Evolutionary conservation across 495 filamentous ascomycete genomes (phyloP).

Genomic region (Chaetomidium leptoderma): DNA sequence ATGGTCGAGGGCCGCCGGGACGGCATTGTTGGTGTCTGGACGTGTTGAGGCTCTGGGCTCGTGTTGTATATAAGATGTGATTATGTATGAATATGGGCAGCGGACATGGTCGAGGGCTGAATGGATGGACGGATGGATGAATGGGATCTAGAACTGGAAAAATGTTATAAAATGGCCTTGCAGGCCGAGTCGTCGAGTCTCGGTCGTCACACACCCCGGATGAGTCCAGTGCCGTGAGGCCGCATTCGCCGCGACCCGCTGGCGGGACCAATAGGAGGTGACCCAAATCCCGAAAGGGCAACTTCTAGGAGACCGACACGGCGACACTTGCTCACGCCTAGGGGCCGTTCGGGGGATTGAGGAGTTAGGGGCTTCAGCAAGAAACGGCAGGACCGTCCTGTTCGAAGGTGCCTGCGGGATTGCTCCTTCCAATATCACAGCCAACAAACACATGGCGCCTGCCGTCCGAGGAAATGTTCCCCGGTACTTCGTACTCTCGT

Average conservation of each 20-base stretch:
- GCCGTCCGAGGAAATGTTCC: not conserved
- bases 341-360: too few relatives aligned
- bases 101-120: not conserved
- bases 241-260: not conserved
- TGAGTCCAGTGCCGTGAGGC: not conserved
- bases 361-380: too few relatives aligned
- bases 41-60: constrained; percentile 44
- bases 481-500: too few relatives aligned
- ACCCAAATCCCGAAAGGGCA: constrained; percentile 7
- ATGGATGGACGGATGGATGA: too few relatives aligned
- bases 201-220: not conserved
- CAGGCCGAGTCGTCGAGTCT: not conserved
- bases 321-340: too few relatives aligned
- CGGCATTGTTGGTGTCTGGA: constrained; percentile 88
- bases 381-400: too few relatives aligned
- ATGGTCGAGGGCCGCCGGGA: constrained; percentile 85
- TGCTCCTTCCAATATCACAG: not conserved
- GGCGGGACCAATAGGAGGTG: not conserved
- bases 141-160: not conserved
- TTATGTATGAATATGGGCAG: not conserved
- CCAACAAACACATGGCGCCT: not conserved
- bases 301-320: not conserved
- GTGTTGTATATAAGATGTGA: not conserved
- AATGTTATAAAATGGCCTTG: not conserved
- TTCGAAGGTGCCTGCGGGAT: not conserved